Conservation (phyloP, 2,329 filamentous ascomycete species). For the Cladophialophora bantiana region DNA sequence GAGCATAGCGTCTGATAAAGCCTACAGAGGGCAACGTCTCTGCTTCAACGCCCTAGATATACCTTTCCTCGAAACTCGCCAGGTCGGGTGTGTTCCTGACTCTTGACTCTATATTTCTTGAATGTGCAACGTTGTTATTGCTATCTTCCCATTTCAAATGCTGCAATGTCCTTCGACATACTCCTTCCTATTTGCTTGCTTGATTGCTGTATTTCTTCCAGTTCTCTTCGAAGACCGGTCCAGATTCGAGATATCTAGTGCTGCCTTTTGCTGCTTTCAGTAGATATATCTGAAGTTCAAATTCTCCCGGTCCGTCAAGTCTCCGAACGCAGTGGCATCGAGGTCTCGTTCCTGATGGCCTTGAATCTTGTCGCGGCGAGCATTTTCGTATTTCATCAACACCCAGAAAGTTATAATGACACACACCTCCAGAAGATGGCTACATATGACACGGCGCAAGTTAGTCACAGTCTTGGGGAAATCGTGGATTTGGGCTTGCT, state of each 20-base stretch:
- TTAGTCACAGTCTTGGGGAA: not conserved
- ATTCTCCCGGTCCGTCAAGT: constrained; percentile 63
- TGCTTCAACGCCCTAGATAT: no score
- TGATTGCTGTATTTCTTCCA: not conserved
- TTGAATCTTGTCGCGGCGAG: constrained; percentile 57
- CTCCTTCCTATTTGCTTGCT: not conserved
- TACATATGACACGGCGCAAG: not conserved
- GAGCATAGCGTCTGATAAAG: no score
- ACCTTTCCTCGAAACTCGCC: no score
- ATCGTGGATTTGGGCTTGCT: no score
- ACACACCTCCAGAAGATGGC: constrained; percentile 59
- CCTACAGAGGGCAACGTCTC: no score
- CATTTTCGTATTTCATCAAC: constrained; percentile 59
- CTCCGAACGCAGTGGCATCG: constrained; percentile 59
- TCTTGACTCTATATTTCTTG: no score
- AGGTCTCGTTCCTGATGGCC: constrained; percentile 43
- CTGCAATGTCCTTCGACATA: no score
- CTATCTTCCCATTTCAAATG: no score
- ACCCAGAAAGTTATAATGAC: constrained; percentile 56
- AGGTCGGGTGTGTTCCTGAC: no score
- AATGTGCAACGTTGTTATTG: no score
- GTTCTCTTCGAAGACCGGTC: no score
- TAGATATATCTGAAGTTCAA: constrained; percentile 48
- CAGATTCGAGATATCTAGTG: no score
- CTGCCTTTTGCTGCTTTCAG: constrained; percentile 2